phyloP scores from a whole-genome alignment of 371 early-diverging fungal species.

The Mucor racemosus region DNA sequence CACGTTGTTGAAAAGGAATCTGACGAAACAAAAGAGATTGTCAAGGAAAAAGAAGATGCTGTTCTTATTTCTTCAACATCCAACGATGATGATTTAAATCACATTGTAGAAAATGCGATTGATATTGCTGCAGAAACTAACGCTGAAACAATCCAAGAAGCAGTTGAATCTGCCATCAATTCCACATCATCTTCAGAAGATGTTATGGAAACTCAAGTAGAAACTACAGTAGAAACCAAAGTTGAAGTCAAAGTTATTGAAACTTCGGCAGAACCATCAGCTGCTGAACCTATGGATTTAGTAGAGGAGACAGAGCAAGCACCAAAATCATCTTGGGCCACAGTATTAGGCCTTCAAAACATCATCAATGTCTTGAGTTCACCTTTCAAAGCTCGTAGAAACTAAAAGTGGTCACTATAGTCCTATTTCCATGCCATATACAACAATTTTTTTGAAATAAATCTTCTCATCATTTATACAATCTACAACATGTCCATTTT shows the following conservation, averaged over 20 bases:
- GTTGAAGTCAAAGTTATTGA: constrained; percentile 4
- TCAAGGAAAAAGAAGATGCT: background rate
- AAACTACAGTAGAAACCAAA: background rate
- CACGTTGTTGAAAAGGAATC: background rate
- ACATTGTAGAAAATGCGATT: background rate
- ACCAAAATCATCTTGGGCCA: constrained; percentile 16
- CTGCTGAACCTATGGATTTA: background rate
- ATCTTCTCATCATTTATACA: background rate
- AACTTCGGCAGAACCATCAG: background rate
- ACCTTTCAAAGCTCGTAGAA: constrained; percentile 20
- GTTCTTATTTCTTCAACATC: background rate
- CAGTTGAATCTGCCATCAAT: background rate
- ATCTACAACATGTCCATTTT: background rate
- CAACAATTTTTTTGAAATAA: too few species aligned
- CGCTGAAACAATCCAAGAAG: background rate
- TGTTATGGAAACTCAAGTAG: constrained; percentile 1
- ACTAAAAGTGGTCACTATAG: constrained; percentile 4
- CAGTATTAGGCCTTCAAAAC: constrained; percentile 15
- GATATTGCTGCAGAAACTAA: background rate
- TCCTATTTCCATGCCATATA: too few species aligned
- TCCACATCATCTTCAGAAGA: constrained; percentile 1
- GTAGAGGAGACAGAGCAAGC: background rate
- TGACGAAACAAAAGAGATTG: background rate
- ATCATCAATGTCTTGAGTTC: constrained; percentile 15
- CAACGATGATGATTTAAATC: background rate